Percentiles rank a stretch among this genome's conserved stretches.
phyloP scores from a whole-genome alignment of 352 stramenopile species.

The Globisporangium recalcitrans region DNA sequence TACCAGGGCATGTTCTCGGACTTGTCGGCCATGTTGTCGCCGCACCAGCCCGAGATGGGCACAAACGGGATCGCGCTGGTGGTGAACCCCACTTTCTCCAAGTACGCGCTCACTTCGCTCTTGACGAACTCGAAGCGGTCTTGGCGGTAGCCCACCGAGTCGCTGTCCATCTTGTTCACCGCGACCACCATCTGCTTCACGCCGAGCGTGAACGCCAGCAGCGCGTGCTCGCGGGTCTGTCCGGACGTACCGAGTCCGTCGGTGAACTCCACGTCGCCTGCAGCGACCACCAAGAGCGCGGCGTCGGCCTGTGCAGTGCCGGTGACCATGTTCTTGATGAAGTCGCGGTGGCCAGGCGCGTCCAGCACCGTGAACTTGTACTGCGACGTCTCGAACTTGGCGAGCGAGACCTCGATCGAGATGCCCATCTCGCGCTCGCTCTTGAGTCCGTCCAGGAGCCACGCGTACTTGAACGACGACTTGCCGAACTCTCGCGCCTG shows the following conservation, averaged over 20 bases:
- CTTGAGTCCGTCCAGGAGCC: slow-evolving; percentile 98
- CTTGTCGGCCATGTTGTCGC: slow-evolving; percentile 96
- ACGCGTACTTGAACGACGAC: slow-evolving; percentile 98
- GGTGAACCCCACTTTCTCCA: slow-evolving; percentile 97
- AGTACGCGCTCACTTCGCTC: slow-evolving; percentile 85
- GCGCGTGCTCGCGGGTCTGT: slow-evolving; percentile 93
- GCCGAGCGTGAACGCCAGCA: slow-evolving; percentile 95
- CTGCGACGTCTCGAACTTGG: slow-evolving; percentile 97
- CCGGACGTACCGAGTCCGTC: slow-evolving; percentile 94
- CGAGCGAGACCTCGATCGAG: slow-evolving; percentile 96
- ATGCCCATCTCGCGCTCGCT: slow-evolving; percentile 97
- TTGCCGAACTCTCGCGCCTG: slow-evolving; percentile 96
- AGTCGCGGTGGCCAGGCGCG: slow-evolving; percentile 96
- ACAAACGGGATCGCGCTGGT: slow-evolving; percentile 93
- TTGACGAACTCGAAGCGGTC: slow-evolving; percentile 94
- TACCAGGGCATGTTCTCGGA: slow-evolving; percentile 97
- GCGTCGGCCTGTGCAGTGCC: slow-evolving; percentile 97
- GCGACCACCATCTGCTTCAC: slow-evolving; percentile 98
- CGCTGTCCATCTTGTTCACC: slow-evolving; percentile 99
- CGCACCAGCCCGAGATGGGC: slow-evolving; percentile 94
- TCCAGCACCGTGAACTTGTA: slow-evolving; percentile 98
- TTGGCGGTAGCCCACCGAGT: slow-evolving; percentile 91
- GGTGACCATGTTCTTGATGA: slow-evolving; percentile 99
- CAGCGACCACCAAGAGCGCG: slow-evolving; percentile 94
- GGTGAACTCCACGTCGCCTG: slow-evolving; percentile 91